Conservation (phyloP, 176 grass and related monocot genomes). For the Eleusine indica region DNA sequence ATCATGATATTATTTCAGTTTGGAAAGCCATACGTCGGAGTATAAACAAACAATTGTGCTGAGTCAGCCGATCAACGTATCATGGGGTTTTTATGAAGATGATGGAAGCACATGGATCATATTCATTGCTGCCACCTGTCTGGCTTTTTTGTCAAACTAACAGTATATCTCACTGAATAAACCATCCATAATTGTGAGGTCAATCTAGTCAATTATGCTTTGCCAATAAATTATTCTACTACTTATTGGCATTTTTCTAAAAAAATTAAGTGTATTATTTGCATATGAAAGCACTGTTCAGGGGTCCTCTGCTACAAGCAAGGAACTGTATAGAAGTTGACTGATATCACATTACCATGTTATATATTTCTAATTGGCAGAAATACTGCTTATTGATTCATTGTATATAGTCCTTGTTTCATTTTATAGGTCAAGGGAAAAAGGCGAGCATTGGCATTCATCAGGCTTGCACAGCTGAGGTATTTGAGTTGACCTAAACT, state of each 20-base stretch:
- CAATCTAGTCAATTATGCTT: constrained; percentile 32
- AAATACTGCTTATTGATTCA: background rate
- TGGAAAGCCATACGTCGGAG: background rate
- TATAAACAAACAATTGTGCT: constrained; percentile 30
- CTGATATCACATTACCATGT: constrained; percentile 5
- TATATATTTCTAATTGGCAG: background rate
- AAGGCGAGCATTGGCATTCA: background rate
- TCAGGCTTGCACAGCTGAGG: constrained; percentile 3
- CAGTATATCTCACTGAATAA: background rate
- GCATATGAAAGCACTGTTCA: background rate
- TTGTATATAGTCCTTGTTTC: background rate
- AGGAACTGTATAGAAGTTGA: constrained; percentile 19
- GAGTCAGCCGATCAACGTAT: background rate
- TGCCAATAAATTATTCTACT: constrained; percentile 14
- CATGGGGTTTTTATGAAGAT: background rate
- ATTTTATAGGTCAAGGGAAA: constrained; percentile 34
- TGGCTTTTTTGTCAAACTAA: constrained; percentile 27
- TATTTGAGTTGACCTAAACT: constrained; percentile 41
- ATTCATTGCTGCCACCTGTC: constrained; percentile 39
- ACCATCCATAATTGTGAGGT: constrained; percentile 3
- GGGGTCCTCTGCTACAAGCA: background rate
- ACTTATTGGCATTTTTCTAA: background rate
- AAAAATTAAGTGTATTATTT: constrained; percentile 5
- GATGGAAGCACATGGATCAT: constrained; percentile 33
- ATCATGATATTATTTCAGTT: background rate